These are phyloP conservation scores for Ilex aquifolium DNA, from an alignment of 257 asterid species.

Conservation along the genomic window DNA sequence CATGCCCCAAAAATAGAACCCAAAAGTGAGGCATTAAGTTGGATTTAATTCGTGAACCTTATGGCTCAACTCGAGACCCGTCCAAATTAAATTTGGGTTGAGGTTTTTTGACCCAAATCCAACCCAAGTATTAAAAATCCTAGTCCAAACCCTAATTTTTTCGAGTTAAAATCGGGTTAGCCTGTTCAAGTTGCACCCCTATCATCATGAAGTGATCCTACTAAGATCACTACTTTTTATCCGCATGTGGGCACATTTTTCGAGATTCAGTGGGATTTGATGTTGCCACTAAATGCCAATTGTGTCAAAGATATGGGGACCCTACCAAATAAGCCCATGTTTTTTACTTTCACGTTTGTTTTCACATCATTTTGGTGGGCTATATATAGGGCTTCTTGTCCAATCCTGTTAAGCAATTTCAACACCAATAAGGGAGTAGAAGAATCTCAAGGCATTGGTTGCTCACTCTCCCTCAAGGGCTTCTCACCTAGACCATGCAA, in stretches of 20 bases:
- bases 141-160: too few relatives aligned
- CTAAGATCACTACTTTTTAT: not conserved
- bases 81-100: too few relatives aligned
- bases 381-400: slow-evolving; percentile 21
- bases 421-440: slow-evolving; percentile 3
- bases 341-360: not conserved
- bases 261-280: not conserved
- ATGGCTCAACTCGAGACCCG: too few relatives aligned
- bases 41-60: too few relatives aligned
- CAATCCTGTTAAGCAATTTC: slow-evolving; percentile 8
- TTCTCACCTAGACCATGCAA: slow-evolving; percentile 17
- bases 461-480: slow-evolving; percentile 39
- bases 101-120: too few relatives aligned
- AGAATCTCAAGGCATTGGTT: slow-evolving; percentile 23
- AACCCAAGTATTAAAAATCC: too few relatives aligned
- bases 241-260: not conserved
- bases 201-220: too few relatives aligned
- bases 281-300: not conserved
- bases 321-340: slow-evolving; percentile 9
- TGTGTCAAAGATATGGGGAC: slow-evolving; percentile 14
- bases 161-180: too few relatives aligned
- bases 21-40: too few relatives aligned
- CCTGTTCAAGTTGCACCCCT: too few relatives aligned
- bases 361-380: not conserved
- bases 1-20: too few relatives aligned